Percentiles rank a stretch among this genome's conserved stretches.
Conservation (phyloP, 2,329 filamentous ascomycete species). For the Hypoxylon sp. region DNA sequence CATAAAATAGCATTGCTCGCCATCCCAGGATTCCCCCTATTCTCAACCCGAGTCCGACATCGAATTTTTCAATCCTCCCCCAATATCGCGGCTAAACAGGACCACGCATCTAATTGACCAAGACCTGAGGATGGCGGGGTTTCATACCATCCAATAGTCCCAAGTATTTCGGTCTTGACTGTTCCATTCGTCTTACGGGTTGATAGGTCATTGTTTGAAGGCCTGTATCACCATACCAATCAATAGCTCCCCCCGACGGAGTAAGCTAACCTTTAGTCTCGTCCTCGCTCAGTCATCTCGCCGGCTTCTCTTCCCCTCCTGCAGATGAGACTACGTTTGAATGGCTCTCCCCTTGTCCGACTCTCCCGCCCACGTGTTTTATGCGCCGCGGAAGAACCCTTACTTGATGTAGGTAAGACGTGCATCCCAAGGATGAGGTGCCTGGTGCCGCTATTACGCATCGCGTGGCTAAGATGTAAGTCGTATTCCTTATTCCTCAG, state of each 20-base stretch:
- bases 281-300: constrained; percentile 5
- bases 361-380: constrained; percentile 33
- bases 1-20: too few species aligned
- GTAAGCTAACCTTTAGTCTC: constrained; percentile 11
- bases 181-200: constrained; percentile 7
- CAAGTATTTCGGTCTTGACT: constrained; percentile 4
- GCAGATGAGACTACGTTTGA: constrained; percentile 20
- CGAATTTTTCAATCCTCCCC: too few species aligned
- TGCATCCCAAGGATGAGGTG: too few species aligned
- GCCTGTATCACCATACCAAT: constrained; percentile 16
- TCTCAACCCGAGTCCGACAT: too few species aligned
- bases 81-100: constrained; percentile 17
- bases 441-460: too few species aligned
- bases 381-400: constrained; percentile 26
- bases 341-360: constrained; percentile 16
- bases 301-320: constrained; percentile 14
- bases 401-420: constrained; percentile 27
- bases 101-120: constrained; percentile 8
- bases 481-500: too few species aligned
- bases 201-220: background rate
- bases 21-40: too few species aligned
- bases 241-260: constrained; percentile 5
- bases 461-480: constrained; percentile 14
- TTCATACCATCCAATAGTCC: constrained; percentile 4
- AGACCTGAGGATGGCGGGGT: constrained; percentile 7